These are phyloP conservation scores for Leptomonas pyrrhocoris DNA, from an alignment of 208 protist species.

Conservation along the genomic window DNA sequence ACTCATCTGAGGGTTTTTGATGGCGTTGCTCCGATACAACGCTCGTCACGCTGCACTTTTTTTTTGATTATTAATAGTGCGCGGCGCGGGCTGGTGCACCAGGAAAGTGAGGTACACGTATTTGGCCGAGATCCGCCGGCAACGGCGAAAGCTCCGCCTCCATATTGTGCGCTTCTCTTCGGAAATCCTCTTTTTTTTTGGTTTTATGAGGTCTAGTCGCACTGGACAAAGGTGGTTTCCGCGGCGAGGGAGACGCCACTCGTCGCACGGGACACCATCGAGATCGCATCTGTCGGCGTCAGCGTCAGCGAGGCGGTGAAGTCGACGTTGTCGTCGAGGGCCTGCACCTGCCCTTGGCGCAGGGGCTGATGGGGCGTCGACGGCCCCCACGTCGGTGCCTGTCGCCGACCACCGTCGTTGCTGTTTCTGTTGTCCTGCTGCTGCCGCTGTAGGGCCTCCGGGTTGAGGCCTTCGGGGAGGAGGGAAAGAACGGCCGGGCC, in stretches of 20 bases:
- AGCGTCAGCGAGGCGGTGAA: slow-evolving; percentile 12
- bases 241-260: slow-evolving; percentile 18
- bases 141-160: background rate
- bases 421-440: background rate
- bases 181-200: too few relatives aligned
- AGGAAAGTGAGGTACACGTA: too few relatives aligned
- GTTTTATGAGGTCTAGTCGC: background rate
- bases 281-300: slow-evolving; percentile 5
- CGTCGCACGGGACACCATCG: slow-evolving; percentile 12
- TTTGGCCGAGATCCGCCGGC: too few relatives aligned
- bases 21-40: too few relatives aligned
- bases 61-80: too few relatives aligned
- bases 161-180: too few relatives aligned
- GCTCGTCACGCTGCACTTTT: too few relatives aligned
- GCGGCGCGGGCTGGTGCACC: too few relatives aligned
- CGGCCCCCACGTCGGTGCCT: background rate
- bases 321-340: slow-evolving; percentile 5
- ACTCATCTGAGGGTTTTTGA: too few relatives aligned
- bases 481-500: slow-evolving; percentile 9
- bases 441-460: background rate
- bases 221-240: slow-evolving; percentile 17
- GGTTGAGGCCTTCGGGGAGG: background rate
- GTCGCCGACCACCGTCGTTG: background rate
- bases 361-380: slow-evolving; percentile 6
- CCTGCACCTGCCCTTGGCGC: slow-evolving; percentile 12